phyloP scores from a whole-genome alignment of 192 early-diverging fungal genomes.

The Mortierella claussenii region DNA sequence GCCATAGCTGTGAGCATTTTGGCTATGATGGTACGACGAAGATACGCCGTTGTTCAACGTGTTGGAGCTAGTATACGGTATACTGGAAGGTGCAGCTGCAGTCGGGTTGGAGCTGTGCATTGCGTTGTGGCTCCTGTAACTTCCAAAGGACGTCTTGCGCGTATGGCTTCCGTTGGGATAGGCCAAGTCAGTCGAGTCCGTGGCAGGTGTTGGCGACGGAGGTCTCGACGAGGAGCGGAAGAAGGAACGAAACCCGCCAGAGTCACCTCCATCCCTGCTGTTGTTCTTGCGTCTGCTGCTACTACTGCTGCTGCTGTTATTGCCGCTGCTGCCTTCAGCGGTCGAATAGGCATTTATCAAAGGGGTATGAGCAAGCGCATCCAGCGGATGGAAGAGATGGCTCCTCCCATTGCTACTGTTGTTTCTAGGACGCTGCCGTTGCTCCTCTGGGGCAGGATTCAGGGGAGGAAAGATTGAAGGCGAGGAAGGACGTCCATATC shows the following conservation, averaged over 20 bases:
- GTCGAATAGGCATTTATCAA: slow-evolving; percentile 1
- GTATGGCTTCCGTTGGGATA: slow-evolving; percentile 5
- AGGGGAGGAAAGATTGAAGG: slow-evolving; percentile 1
- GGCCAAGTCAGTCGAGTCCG: slow-evolving; percentile 14
- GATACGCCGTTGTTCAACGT: slow-evolving; percentile 5
- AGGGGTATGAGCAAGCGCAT: slow-evolving; percentile 12
- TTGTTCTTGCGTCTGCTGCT: slow-evolving; percentile 13
- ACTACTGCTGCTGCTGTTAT: neutral
- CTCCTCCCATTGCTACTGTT: slow-evolving; percentile 27
- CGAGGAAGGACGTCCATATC: neutral
- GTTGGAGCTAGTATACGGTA: neutral
- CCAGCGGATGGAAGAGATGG: slow-evolving; percentile 26
- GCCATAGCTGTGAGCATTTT: slow-evolving; percentile 1
- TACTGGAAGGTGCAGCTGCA: slow-evolving; percentile 4
- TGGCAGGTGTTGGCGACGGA: slow-evolving; percentile 23
- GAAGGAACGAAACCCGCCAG: slow-evolving; percentile 30
- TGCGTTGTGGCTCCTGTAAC: slow-evolving; percentile 2
- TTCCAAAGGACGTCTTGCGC: slow-evolving; percentile 25
- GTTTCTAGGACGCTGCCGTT: slow-evolving; percentile 2
- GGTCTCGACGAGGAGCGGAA: slow-evolving; percentile 43
- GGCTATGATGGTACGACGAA: slow-evolving; percentile 6
- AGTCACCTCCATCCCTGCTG: slow-evolving; percentile 24
- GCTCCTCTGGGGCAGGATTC: neutral
- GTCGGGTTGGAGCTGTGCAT: neutral
- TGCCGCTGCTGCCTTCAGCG: neutral